Evolutionary conservation across 1,284 basidiomycete genomes (phyloP).

Genomic region (Trichosporon coremiiforme): DNA sequence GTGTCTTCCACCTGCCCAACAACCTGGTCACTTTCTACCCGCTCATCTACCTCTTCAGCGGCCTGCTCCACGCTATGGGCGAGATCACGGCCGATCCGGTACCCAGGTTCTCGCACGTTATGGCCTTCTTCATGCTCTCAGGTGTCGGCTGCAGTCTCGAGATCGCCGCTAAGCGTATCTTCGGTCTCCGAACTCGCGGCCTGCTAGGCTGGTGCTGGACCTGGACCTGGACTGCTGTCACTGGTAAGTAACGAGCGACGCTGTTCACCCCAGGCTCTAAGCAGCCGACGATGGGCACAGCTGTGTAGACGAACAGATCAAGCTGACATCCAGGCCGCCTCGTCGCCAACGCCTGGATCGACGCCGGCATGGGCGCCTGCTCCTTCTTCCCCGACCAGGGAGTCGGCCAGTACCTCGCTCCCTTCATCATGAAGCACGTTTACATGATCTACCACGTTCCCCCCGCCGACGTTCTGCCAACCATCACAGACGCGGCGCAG

Average conservation of each 20-base stretch:
- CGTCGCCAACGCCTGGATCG: constrained; percentile 45
- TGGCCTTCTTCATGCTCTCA: constrained; percentile 45
- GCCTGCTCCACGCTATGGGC: constrained; percentile 49
- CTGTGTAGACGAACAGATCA: too few species aligned
- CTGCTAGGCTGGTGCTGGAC: constrained; percentile 48
- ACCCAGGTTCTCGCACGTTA: constrained; percentile 39
- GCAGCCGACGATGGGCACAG: too few species aligned
- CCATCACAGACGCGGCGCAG: not conserved
- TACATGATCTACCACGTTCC: constrained; percentile 2
- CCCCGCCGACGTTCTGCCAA: not conserved
- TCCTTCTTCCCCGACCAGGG: constrained; percentile 19
- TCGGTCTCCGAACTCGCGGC: constrained; percentile 45
- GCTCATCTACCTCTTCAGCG: constrained; percentile 49
- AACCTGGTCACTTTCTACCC: constrained; percentile 34
- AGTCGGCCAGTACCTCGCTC: not conserved
- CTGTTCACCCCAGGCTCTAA: too few species aligned
- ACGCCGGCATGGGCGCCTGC: constrained; percentile 30
- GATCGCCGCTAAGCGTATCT: constrained; percentile 25
- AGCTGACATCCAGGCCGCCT: constrained; percentile 32
- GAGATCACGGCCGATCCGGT: constrained; percentile 46
- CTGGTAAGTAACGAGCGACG: constrained; percentile 26
- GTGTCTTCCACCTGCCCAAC: constrained; percentile 34
- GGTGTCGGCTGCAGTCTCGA: constrained; percentile 42
- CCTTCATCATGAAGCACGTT: constrained; percentile 10
- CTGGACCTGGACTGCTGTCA: constrained; percentile 29